phyloP scores from a whole-genome alignment of 345 rosid species.

The Adansonia digitata region DNA sequence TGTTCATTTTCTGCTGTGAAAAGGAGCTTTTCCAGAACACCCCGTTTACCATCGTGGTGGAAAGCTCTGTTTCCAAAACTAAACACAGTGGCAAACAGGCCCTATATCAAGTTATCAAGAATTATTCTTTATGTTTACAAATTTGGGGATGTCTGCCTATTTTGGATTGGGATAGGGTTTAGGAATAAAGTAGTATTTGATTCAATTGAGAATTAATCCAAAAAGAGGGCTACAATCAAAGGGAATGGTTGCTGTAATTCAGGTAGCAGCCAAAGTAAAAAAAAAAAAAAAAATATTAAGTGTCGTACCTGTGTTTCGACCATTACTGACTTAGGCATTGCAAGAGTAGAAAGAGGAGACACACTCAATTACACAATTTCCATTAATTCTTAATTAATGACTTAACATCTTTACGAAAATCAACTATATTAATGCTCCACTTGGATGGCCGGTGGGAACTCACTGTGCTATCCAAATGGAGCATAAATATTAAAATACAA shows the following conservation, averaged over 20 bases:
- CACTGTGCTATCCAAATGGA: too few species aligned
- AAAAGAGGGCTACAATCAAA: neutral
- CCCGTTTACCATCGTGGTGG: too few species aligned
- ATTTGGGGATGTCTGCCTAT: too few species aligned
- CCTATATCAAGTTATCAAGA: neutral
- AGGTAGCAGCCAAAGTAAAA: neutral
- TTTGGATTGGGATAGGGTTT: neutral
- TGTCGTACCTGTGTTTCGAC: neutral
- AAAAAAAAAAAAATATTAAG: too few species aligned
- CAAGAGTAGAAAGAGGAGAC: neutral
- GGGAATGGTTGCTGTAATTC: neutral
- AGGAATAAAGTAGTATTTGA: neutral
- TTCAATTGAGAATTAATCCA: neutral
- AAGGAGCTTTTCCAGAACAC: too few species aligned
- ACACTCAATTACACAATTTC: neutral
- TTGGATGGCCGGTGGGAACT: too few species aligned
- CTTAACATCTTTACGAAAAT: neutral
- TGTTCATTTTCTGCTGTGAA: too few species aligned
- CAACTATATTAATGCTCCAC: neutral
- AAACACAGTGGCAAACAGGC: too few species aligned
- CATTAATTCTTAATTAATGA: neutral
- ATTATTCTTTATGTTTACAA: too few species aligned
- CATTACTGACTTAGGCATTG: neutral
- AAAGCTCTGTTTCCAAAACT: too few species aligned
- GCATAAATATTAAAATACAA: too few species aligned